Conservation (phyloP, 371 early-diverging fungal species). For the Apophysomyces trapeziformis region DNA sequence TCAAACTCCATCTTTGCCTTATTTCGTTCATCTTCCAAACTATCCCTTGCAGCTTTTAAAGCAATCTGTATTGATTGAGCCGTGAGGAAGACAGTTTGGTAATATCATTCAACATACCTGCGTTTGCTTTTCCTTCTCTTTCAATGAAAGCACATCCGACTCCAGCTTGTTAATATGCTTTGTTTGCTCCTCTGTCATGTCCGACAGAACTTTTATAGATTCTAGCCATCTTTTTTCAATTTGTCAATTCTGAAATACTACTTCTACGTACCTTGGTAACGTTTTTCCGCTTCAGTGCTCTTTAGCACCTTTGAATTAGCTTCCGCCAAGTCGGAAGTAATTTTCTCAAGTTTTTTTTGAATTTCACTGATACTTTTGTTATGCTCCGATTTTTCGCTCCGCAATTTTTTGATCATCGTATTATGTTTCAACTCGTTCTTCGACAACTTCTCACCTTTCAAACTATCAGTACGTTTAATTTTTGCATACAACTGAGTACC, state of each 20-base stretch:
- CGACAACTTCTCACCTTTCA: slow-evolving; percentile 75
- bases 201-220: slow-evolving; percentile 52
- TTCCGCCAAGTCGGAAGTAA: slow-evolving; percentile 48
- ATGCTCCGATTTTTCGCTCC: slow-evolving; percentile 65
- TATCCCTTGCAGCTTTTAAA: slow-evolving; percentile 25
- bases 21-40: slow-evolving; percentile 32
- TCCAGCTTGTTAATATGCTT: slow-evolving; percentile 68
- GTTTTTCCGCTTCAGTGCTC: slow-evolving; percentile 59
- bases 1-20: slow-evolving; percentile 52
- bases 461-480: neutral
- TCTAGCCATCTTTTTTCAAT: slow-evolving; percentile 28
- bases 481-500: slow-evolving; percentile 38
- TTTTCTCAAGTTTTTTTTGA: slow-evolving; percentile 67
- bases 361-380: slow-evolving; percentile 63
- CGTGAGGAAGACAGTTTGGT: neutral
- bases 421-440: slow-evolving; percentile 78
- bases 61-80: slow-evolving; percentile 10
- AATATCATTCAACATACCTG: slow-evolving; percentile 50
- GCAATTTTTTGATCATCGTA: slow-evolving; percentile 74
- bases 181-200: slow-evolving; percentile 65
- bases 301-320: slow-evolving; percentile 57
- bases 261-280: slow-evolving; percentile 47
- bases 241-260: neutral
- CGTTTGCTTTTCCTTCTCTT: slow-evolving; percentile 51
- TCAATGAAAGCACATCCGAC: slow-evolving; percentile 44